Percentiles rank a stretch among this genome's conserved stretches.
Evolutionary conservation across 2,329 filamentous ascomycete species (phyloP).

Genomic region (Botrytis medusae): DNA sequence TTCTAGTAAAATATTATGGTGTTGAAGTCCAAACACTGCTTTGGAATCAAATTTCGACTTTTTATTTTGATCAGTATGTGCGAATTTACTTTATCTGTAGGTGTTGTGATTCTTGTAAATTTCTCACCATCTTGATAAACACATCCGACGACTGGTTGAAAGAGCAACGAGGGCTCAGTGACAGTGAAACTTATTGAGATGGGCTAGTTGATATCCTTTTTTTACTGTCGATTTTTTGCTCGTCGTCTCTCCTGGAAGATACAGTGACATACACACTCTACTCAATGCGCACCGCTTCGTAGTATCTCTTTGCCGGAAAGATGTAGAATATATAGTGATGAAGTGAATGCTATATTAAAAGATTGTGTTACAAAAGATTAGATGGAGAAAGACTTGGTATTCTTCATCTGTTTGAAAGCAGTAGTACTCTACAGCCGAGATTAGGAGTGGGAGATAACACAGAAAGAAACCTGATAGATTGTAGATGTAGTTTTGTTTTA

Average conservation of each 20-base stretch:
- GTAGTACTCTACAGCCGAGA: no score
- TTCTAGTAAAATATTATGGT: background rate
- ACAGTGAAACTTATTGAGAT: background rate
- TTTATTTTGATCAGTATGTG: background rate
- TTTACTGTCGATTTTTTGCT: background rate
- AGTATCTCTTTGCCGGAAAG: background rate
- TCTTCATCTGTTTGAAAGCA: no score
- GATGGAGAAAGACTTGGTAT: no score
- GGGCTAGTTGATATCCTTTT: background rate
- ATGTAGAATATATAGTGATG: no score
- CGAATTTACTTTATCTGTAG: no score
- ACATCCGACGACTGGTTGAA: accelerated
- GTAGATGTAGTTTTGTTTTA: no score
- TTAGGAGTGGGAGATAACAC: no score
- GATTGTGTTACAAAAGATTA: no score
- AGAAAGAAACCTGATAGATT: no score
- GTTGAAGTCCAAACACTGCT: no score
- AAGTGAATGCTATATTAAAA: no score
- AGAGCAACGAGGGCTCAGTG: background rate
- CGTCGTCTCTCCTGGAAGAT: background rate
- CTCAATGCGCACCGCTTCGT: accelerated
- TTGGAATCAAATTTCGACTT: background rate
- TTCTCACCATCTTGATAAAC: background rate
- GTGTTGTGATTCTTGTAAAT: background rate
- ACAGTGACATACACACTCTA: no score